These are phyloP conservation scores for Phlebopus sp. DNA, from an alignment of 1,284 basidiomycete species.

Conservation along the genomic window DNA sequence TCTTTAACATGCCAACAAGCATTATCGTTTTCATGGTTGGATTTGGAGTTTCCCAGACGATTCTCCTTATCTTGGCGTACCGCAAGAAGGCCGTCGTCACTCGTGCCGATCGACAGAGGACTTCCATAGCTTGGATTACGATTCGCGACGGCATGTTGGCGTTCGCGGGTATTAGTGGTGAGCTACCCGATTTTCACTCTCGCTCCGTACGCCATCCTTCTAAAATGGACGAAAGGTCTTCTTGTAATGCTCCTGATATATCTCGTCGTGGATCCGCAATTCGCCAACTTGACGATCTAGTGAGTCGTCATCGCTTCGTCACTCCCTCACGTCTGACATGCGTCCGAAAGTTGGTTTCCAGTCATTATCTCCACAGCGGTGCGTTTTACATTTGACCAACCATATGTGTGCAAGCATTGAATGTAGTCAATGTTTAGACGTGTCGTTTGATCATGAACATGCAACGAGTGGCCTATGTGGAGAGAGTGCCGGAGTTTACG, in stretches of 20 bases:
- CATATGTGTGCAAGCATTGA: neutral
- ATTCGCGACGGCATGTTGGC: conserved; percentile 24
- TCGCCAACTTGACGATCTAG: conserved; percentile 1
- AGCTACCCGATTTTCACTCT: neutral
- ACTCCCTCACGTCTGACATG: neutral
- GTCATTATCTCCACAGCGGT: conserved; percentile 17
- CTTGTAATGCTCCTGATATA: conserved; percentile 5
- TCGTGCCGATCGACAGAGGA: neutral
- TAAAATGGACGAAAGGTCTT: conserved; percentile 6
- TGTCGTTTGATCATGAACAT: conserved; percentile 24
- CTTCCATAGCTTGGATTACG: conserved; percentile 15
- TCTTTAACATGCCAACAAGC: conserved; percentile 8
- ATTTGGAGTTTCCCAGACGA: conserved; percentile 14
- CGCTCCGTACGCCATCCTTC: neutral
- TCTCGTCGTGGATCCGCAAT: neutral
- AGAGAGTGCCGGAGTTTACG: conserved; percentile 5
- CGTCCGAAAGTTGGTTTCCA: conserved; percentile 18
- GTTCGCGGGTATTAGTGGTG: conserved; percentile 17
- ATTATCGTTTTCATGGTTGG: conserved; percentile 13
- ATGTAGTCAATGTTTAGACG: conserved; percentile 8
- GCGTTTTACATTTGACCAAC: conserved; percentile 1
- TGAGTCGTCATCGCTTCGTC: neutral
- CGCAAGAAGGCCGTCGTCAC: conserved; percentile 11
- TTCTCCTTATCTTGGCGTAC: conserved; percentile 18
- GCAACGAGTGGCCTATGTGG: neutral